These are phyloP conservation scores for Starmerella roubikii DNA, from an alignment of 805 yeast genomes.

Conservation along the genomic window DNA sequence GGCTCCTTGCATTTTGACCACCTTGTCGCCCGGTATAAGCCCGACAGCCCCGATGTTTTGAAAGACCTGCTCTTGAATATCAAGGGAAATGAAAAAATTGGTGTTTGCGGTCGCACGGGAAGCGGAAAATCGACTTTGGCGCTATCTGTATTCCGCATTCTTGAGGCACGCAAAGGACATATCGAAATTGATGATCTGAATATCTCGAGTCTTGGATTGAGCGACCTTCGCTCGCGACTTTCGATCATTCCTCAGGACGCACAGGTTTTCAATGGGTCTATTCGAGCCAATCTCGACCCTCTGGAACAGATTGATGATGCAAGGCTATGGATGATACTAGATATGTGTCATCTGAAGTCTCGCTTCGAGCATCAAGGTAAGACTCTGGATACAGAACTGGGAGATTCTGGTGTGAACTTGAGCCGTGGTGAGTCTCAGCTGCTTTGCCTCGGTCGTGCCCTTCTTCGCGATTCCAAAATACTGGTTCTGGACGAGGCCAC, in stretches of 20 bases:
- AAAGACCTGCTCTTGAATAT: conserved; percentile 50
- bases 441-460: conserved; percentile 64
- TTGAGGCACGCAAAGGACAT: conserved; percentile 59
- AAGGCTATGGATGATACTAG: conserved; percentile 64
- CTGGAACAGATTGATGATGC: conserved; percentile 51
- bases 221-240: conserved; percentile 60
- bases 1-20: conserved; percentile 70
- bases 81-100: conserved; percentile 66
- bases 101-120: conserved; percentile 94
- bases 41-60: conserved; percentile 64
- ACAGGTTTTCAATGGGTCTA: conserved; percentile 76
- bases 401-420: conserved; percentile 63
- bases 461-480: conserved; percentile 52
- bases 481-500: conserved; percentile 69
- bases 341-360: conserved; percentile 59
- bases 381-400: conserved; percentile 38
- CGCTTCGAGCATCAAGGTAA: conserved; percentile 42
- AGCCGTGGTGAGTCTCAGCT: conserved; percentile 77
- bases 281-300: conserved; percentile 85
- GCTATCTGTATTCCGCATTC: conserved; percentile 67
- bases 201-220: conserved; percentile 54
- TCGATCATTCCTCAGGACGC: conserved; percentile 92
- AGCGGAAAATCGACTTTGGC: conserved; percentile 87
- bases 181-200: conserved; percentile 60
- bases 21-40: conserved; percentile 50